Evolutionary conservation across 2,329 filamentous ascomycete genomes (phyloP), one percentile per base, ranked within the genome.

Genomic region (Penicillium sp.): DNA sequence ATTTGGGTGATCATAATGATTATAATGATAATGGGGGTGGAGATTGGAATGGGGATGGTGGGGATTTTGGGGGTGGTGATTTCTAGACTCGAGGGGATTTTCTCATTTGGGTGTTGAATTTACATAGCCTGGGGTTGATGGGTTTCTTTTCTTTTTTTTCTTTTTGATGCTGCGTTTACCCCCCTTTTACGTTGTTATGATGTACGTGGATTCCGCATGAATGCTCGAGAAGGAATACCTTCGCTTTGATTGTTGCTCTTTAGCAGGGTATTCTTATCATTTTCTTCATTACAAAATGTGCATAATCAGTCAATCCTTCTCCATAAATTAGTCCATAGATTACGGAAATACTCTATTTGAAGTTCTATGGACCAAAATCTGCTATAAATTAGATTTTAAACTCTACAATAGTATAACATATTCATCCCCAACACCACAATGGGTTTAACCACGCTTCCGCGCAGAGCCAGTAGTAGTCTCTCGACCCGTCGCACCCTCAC

Each of bases 1-100:
- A 91, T 67, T 79, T 89, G 62, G 81, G 86, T 5, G 84, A 85
- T 33, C 89, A 87, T 68, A 69, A 84, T 55, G 58, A 70, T 24
- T 81, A 82, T 9, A 33, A 33, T 67, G 65, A 68, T 50, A 71
- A 68, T 61, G 70, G 65, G 35, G 77, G 68, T 61, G 72, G 70
- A 49, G 76, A 78, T 68, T 75, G 72, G 50, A 71, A 68, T 59
- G 75, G 72, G 54, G 74, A 70, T 57, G 77, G 75, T 37, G 78
- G 72, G 37, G 72, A 72, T 62, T 70, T 65, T 28, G 66, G 68
- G 17, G 71, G 70, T 40, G 70, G 68, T 56, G 73, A 72, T 59
- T 73, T 73, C 47, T 72, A 65, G 47, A 30, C 28, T 53, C 6
- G 17, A 10, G 30, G 30, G 9, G 30, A 33, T 13, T 12, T 6